Conservation (phyloP, 164 flowering plant genomes). For the Stephania cephalantha region DNA sequence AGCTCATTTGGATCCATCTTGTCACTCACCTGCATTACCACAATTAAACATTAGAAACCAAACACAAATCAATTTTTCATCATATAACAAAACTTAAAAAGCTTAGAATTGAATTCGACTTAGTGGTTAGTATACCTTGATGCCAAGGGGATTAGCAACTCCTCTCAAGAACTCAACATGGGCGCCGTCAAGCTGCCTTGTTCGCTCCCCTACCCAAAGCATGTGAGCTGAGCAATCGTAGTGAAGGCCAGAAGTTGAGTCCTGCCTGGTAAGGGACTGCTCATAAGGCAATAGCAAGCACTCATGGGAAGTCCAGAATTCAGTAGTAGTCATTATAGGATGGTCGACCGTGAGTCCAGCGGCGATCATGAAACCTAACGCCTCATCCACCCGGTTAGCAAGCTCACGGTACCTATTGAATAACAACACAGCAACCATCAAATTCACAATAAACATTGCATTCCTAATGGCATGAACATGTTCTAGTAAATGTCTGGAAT, state of each 20-base stretch:
- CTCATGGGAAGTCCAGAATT: slow-evolving; percentile 95
- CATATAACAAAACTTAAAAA: not conserved
- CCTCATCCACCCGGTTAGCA: slow-evolving; percentile 87
- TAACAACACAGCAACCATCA: not conserved
- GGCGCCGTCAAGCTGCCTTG: slow-evolving; percentile 90
- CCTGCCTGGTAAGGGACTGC: slow-evolving; percentile 77
- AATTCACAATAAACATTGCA: not conserved
- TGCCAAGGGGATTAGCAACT: slow-evolving; percentile 84
- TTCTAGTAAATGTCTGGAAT: not conserved
- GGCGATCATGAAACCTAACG: slow-evolving; percentile 88
- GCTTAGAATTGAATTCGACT: not conserved
- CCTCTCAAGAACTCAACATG: slow-evolving; percentile 89
- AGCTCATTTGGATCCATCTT: slow-evolving; percentile 93
- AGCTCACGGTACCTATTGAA: slow-evolving; percentile 70
- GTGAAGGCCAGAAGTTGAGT: slow-evolving; percentile 81
- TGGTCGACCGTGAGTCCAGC: slow-evolving; percentile 86
- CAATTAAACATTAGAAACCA: not conserved
- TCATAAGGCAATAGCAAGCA: slow-evolving; percentile 88
- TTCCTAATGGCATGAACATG: not conserved
- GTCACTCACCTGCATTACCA: slow-evolving; percentile 70
- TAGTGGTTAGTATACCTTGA: slow-evolving; percentile 47
- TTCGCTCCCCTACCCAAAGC: slow-evolving; percentile 93
- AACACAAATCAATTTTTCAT: not conserved
- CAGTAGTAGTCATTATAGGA: slow-evolving; percentile 82
- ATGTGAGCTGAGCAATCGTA: slow-evolving; percentile 96